A percentile compares a stretch with the other conserved stretches of the same genome.
phyloP scores from a whole-genome alignment of 306 rosid species.

The Cicer bijugum region DNA sequence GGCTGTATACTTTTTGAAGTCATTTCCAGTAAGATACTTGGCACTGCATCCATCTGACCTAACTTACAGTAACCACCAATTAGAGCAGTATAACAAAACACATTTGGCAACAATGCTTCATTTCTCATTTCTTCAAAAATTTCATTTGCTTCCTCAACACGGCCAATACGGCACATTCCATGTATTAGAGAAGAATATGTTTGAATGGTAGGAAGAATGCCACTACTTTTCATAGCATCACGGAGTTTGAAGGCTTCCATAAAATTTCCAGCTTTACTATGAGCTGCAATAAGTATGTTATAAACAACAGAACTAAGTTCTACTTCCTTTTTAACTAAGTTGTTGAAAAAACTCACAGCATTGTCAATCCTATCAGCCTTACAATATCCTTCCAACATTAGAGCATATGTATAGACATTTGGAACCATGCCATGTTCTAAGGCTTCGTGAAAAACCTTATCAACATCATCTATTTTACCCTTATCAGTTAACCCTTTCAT shows the following conservation, averaged over 20 bases:
- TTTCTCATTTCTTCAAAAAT: slow-evolving; percentile 64
- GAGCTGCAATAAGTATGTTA: slow-evolving; percentile 64
- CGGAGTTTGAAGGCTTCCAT: slow-evolving; percentile 60
- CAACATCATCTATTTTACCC: slow-evolving; percentile 64
- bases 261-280: slow-evolving; percentile 56
- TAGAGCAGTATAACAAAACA: slow-evolving; percentile 71
- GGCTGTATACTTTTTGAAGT: slow-evolving; percentile 53
- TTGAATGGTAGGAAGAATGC: slow-evolving; percentile 55
- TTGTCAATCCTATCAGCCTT: slow-evolving; percentile 62
- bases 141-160: slow-evolving; percentile 60
- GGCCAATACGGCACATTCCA: slow-evolving; percentile 65
- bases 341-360: slow-evolving; percentile 56
- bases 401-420: slow-evolving; percentile 69
- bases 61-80: slow-evolving; percentile 73
- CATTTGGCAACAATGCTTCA: slow-evolving; percentile 65
- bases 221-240: slow-evolving; percentile 63
- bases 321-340: slow-evolving; percentile 55
- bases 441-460: slow-evolving; percentile 61
- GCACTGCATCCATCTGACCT: slow-evolving; percentile 65
- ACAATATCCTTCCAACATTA: slow-evolving; percentile 67
- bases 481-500: slow-evolving; percentile 59
- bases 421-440: slow-evolving; percentile 56
- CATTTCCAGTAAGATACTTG: slow-evolving; percentile 59
- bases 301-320: slow-evolving; percentile 67
- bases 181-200: slow-evolving; percentile 80